Evolutionary conservation across 257 asterid species (phyloP).

Genomic region (Solanum clarkiae): DNA sequence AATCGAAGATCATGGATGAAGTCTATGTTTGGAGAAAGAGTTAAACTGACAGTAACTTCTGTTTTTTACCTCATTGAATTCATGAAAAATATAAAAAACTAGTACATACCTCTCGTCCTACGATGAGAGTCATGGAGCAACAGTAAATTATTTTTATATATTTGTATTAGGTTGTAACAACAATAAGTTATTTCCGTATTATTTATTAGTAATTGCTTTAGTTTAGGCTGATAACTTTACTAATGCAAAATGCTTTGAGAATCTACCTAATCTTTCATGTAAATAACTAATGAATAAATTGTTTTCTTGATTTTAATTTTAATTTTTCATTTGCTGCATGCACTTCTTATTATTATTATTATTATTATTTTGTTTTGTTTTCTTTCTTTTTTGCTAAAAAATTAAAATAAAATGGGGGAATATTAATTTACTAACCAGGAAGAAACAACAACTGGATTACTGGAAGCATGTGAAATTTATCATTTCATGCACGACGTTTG

Average conservation of each 20-base stretch:
- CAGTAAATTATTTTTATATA: neutral
- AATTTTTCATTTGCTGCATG: neutral
- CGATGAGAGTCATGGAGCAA: neutral
- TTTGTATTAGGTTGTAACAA: too few relatives aligned
- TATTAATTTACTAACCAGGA: neutral
- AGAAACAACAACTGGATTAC: neutral
- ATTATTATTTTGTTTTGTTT: neutral
- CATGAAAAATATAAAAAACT: neutral
- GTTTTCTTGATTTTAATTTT: neutral
- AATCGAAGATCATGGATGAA: neutral
- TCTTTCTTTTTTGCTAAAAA: neutral
- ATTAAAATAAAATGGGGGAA: neutral
- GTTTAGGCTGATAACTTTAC: neutral
- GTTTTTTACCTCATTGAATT: neutral
- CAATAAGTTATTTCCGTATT: too few relatives aligned
- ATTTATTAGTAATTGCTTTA: too few relatives aligned
- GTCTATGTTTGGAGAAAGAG: neutral
- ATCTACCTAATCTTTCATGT: accelerated
- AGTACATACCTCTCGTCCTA: neutral
- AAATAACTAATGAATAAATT: neutral
- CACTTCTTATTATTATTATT: neutral
- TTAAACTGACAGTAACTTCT: neutral
- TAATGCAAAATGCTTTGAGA: accelerated
- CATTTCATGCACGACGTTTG: neutral
- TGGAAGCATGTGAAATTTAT: neutral